Evolutionary conservation across 768 basidiomycete species (phyloP).

Genomic region (Pisolithus sp.): DNA sequence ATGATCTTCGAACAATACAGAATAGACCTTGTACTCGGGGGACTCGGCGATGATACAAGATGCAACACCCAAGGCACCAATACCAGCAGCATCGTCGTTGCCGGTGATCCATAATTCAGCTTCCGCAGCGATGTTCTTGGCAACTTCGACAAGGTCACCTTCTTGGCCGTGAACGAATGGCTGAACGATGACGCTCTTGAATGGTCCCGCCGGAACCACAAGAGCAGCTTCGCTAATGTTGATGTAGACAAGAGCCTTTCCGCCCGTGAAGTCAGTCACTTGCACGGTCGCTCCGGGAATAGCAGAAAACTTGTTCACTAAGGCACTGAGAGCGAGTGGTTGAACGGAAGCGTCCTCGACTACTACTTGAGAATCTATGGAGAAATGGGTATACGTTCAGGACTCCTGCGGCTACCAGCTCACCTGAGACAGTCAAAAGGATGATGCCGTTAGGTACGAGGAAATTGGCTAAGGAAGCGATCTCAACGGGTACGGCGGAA

Average conservation of each 20-base stretch:
- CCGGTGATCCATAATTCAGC: constrained; percentile 25
- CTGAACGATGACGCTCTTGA: constrained; percentile 22
- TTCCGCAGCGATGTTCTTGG: constrained; percentile 17
- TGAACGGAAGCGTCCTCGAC: constrained; percentile 13
- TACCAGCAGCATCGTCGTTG: constrained; percentile 25
- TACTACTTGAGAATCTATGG: constrained; percentile 12
- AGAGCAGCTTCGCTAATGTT: constrained; percentile 12
- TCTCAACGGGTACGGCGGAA: constrained; percentile 13
- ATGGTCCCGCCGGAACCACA: constrained; percentile 9
- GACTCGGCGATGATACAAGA: constrained; percentile 25
- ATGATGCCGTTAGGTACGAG: constrained; percentile 17
- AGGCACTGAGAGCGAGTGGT: constrained; percentile 7
- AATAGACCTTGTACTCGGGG: constrained; percentile 23
- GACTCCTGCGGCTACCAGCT: background rate
- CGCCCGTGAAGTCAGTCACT: constrained; percentile 6
- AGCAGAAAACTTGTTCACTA: constrained; percentile 8
- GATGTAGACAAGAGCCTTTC: constrained; percentile 10
- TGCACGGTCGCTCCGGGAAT: constrained; percentile 10
- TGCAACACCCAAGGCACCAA: constrained; percentile 24
- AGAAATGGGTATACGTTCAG: background rate
- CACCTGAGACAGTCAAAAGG: constrained; percentile 19
- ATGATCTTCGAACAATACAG: constrained; percentile 26
- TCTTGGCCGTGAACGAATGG: constrained; percentile 21
- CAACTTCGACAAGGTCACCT: constrained; percentile 22
- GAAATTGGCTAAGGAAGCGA: constrained; percentile 18